These are phyloP conservation scores for Adiantum capillusveneris DNA, from an alignment of 75 land plant species.

Conservation along the genomic window DNA sequence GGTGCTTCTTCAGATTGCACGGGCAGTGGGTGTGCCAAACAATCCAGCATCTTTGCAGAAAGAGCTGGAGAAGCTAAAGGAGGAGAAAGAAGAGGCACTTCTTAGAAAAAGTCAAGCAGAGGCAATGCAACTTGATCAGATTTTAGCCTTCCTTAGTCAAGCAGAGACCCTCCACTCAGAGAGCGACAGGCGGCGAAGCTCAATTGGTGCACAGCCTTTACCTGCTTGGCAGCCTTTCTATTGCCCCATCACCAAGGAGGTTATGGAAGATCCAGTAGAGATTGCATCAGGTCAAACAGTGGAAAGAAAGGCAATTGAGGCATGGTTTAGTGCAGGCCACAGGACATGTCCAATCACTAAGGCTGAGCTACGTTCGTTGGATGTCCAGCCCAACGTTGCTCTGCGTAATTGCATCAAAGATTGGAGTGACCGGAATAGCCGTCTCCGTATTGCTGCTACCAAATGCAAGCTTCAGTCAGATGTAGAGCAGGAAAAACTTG, in stretches of 20 bases:
- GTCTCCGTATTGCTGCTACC: constrained; percentile 33
- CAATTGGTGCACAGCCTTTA: constrained; percentile 31
- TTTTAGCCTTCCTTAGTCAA: constrained; percentile 42
- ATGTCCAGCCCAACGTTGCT: constrained; percentile 50
- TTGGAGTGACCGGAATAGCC: constrained; percentile 61
- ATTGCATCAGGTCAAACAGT: constrained; percentile 60
- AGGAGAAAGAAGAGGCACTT: constrained; percentile 47
- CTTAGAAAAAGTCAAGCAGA: constrained; percentile 51
- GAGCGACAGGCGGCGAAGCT: constrained; percentile 22
- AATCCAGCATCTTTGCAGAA: constrained; percentile 32
- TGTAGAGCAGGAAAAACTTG: constrained; percentile 33
- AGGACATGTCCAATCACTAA: constrained; percentile 55
- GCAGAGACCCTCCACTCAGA: constrained; percentile 30
- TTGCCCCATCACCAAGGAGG: constrained; percentile 60
- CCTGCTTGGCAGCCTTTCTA: constrained; percentile 59
- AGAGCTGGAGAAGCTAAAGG: constrained; percentile 45
- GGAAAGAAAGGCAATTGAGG: constrained; percentile 56
- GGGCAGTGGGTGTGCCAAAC: constrained; percentile 44
- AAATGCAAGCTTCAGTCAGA: constrained; percentile 31
- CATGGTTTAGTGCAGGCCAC: constrained; percentile 56
- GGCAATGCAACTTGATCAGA: constrained; percentile 61
- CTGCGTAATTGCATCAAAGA: constrained; percentile 64
- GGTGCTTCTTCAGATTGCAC: constrained; percentile 47
- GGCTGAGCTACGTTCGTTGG: constrained; percentile 29
- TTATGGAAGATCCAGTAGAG: constrained; percentile 75